These are phyloP conservation scores for Leccinum brunneo-olivaceum DNA, from an alignment of 1,284 basidiomycete species.

Conservation along the genomic window DNA sequence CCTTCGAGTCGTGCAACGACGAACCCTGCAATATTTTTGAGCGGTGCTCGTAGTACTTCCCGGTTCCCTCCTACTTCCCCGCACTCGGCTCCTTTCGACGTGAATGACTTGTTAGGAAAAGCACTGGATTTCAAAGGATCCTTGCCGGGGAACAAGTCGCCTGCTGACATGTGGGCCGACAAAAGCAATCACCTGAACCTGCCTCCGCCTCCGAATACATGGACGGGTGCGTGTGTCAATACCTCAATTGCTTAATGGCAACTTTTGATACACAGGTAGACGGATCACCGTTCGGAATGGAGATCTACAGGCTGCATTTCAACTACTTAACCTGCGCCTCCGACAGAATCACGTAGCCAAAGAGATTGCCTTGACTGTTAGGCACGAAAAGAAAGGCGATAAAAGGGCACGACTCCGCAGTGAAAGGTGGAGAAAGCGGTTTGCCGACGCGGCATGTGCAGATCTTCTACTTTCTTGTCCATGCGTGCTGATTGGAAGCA, in stretches of 20 bases:
- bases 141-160: conserved; percentile 11
- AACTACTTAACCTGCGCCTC: conserved; percentile 46
- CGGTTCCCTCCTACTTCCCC: conserved; percentile 4
- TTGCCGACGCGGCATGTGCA: conserved; percentile 31
- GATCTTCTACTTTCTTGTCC: conserved; percentile 2
- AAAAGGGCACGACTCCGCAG: conserved; percentile 31
- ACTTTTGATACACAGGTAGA: conserved; percentile 33
- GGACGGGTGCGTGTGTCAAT: conserved; percentile 22
- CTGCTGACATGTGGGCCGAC: conserved; percentile 36
- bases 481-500: conserved; percentile 10
- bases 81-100: conserved; percentile 3
- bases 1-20: conserved; percentile 1
- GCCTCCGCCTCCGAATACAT: conserved; percentile 22
- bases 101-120: conserved; percentile 15
- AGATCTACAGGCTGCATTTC: conserved; percentile 38
- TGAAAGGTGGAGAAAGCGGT: conserved; percentile 33
- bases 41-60: conserved; percentile 9
- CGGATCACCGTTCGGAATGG: conserved; percentile 31
- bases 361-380: conserved; percentile 43
- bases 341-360: conserved; percentile 47
- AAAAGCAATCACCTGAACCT: conserved; percentile 23
- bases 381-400: conserved; percentile 52
- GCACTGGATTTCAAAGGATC: conserved; percentile 15
- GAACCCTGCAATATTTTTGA: conserved; percentile 1
- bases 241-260: not conserved